Percentiles rank a stretch among this genome's conserved stretches.
phyloP scores from a whole-genome alignment of 2,329 filamentous ascomycete genomes.

The Periconia sp. region DNA sequence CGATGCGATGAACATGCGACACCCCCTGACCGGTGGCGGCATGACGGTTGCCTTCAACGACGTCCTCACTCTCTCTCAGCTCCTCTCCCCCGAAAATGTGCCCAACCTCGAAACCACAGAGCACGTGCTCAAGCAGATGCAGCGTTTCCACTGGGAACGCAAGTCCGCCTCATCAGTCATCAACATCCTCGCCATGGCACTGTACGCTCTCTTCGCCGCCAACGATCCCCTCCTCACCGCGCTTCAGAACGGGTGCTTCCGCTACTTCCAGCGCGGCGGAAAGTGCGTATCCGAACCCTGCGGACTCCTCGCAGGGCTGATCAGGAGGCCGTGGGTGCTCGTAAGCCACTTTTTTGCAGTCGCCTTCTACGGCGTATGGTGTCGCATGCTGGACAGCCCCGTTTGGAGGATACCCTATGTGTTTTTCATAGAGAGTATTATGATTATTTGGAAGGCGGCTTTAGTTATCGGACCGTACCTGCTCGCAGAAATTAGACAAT shows the following conservation, averaged over 20 bases:
- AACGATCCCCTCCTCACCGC: conserved; percentile 64
- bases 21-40: conserved; percentile 92
- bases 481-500: conserved; percentile 62
- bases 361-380: conserved; percentile 83
- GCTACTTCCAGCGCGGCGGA: conserved; percentile 78
- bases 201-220: conserved; percentile 90
- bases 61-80: conserved; percentile 72
- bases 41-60: conserved; percentile 99
- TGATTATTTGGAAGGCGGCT: conserved; percentile 79
- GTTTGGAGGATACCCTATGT: conserved; percentile 48
- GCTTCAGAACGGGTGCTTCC: conserved; percentile 87
- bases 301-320: conserved; percentile 78
- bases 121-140: conserved; percentile 69
- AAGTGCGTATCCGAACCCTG: conserved; percentile 76
- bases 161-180: conserved; percentile 84
- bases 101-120: conserved; percentile 68
- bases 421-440: conserved; percentile 64
- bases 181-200: conserved; percentile 94
- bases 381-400: conserved; percentile 55
- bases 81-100: conserved; percentile 70
- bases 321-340: conserved; percentile 74
- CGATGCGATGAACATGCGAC: conserved; percentile 99
- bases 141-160: conserved; percentile 80
- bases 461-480: conserved; percentile 83
- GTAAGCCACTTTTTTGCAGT: conserved; percentile 95